Conservation (phyloP, 1,284 basidiomycete species). For the Stygiomarasmius scandens region DNA sequence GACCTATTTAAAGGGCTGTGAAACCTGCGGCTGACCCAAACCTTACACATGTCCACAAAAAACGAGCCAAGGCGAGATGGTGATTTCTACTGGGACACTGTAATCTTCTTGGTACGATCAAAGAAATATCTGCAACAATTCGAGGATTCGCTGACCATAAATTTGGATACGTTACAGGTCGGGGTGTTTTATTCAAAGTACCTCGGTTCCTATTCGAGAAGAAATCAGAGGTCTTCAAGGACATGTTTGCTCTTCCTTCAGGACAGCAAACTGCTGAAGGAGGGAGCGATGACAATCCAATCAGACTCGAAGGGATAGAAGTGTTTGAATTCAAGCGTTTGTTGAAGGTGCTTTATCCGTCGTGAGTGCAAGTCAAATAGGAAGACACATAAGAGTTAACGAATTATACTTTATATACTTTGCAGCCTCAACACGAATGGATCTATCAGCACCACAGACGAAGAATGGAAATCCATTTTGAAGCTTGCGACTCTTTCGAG, state of each 20-base stretch:
- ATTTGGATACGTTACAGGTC: slow-evolving; percentile 22
- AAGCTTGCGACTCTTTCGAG: slow-evolving; percentile 30
- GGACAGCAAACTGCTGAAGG: slow-evolving; percentile 27
- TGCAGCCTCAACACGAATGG: no score
- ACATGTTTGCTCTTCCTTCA: slow-evolving; percentile 27
- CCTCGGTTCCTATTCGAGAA: slow-evolving; percentile 28
- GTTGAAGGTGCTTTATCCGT: slow-evolving; percentile 35
- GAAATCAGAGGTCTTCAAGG: slow-evolving; percentile 28
- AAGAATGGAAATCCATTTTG: slow-evolving; percentile 29
- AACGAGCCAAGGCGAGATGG: background rate
- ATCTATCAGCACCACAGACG: no score
- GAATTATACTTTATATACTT: no score
- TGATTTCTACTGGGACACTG: background rate
- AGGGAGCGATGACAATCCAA: slow-evolving; percentile 31
- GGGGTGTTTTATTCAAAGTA: slow-evolving; percentile 31
- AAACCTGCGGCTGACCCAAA: no score
- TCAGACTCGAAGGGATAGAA: slow-evolving; percentile 29
- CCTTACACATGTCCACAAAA: background rate
- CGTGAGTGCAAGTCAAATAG: slow-evolving; percentile 28
- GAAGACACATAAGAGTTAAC: no score
- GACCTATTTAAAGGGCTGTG: no score
- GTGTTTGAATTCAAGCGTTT: slow-evolving; percentile 29
- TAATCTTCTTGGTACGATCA: slow-evolving; percentile 1
- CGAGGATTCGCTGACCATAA: background rate
- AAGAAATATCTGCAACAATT: background rate